Conservation (phyloP, 1,284 basidiomycete species). For the Melampsora medusae region DNA sequence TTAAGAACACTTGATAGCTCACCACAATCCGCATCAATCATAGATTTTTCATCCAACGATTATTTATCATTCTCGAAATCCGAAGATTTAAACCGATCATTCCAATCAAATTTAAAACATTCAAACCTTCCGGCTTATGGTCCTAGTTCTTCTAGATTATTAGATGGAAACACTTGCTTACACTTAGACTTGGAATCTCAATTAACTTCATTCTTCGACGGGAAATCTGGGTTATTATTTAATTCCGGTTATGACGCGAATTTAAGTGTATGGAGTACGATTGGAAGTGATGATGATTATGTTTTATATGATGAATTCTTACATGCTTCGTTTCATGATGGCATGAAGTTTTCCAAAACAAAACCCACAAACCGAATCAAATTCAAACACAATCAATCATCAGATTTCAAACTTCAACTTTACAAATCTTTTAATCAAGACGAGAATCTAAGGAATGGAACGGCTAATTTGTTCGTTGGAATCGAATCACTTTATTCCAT, state of each 20-base stretch:
- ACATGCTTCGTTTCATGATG: slow-evolving; percentile 89
- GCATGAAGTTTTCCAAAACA: slow-evolving; percentile 70
- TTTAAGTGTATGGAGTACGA: slow-evolving; percentile 75
- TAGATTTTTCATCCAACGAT: slow-evolving; percentile 86
- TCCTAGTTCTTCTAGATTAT: slow-evolving; percentile 81
- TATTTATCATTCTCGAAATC: slow-evolving; percentile 81
- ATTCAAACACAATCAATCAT: slow-evolving; percentile 74
- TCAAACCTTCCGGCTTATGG: slow-evolving; percentile 69
- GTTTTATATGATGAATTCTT: slow-evolving; percentile 83
- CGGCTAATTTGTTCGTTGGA: slow-evolving; percentile 49
- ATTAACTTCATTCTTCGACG: slow-evolving; percentile 65
- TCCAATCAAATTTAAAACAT: slow-evolving; percentile 62
- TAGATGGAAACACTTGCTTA: slow-evolving; percentile 71
- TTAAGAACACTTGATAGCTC: neutral
- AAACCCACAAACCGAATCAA: slow-evolving; percentile 54
- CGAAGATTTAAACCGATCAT: slow-evolving; percentile 61
- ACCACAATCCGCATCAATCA: slow-evolving; percentile 46
- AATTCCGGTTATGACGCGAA: slow-evolving; percentile 96
- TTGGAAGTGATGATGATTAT: slow-evolving; percentile 76
- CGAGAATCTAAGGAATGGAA: slow-evolving; percentile 19
- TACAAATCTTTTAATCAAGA: slow-evolving; percentile 1
- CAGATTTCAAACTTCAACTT: slow-evolving; percentile 49
- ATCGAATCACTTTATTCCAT: slow-evolving; percentile 55
- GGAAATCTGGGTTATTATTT: slow-evolving; percentile 72
- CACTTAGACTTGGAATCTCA: slow-evolving; percentile 71